Base-by-base conservation (phyloP, 768 basidiomycete genomes). In the Hysterangium stoloniferum region DNA sequence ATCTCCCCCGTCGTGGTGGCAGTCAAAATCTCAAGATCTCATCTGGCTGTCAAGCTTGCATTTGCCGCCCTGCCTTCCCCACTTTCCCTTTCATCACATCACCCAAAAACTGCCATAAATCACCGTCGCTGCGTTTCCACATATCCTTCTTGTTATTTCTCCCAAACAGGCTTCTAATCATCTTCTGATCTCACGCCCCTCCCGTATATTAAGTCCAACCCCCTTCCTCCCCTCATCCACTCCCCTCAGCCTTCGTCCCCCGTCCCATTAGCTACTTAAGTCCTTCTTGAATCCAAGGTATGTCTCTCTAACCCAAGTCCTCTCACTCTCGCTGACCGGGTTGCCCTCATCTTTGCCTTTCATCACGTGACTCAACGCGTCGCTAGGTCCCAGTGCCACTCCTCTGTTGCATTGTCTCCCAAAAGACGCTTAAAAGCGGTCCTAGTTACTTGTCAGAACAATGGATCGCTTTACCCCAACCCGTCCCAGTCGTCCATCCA, bases 331-430 rank as follows among this genome's bases (percentile, higher is more conserved):
- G 8, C 37, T 42, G n/a, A n/a, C n/a, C n/a, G n/a, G n/a, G n/a
- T n/a, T n/a, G n/a, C n/a, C n/a, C n/a, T n/a, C n/a, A 20, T 22
- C 5, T 22, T 42, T 19, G 41, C 15, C 15, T 15, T 42, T 25
- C 41, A 42, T 42, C 41, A 42, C 41, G 41, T 42, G 41, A 42
- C 41, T 8, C 24, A 27, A 42, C 41, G 41, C 41, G 41, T 42
- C 41, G 41, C 7, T n/a, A n/a, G 11, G 17, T 40, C 15, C 22
- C 19, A 42, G 19, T 42, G 24, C 41, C 33, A 34, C 33, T 9
- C 9, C 9, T n/a, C 9, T n/a, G 9, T 34, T 34, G 9, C 33
- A 20, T 27, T 42, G 24, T 19, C 6, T 40, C n/a, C 28, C 41
- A 9, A 9, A 22, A 27, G 37, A 27, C 41, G 41, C n/a, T 17